Conservation (phyloP, 1,284 basidiomycete genomes). For the Trichosporon sp. region DNA sequence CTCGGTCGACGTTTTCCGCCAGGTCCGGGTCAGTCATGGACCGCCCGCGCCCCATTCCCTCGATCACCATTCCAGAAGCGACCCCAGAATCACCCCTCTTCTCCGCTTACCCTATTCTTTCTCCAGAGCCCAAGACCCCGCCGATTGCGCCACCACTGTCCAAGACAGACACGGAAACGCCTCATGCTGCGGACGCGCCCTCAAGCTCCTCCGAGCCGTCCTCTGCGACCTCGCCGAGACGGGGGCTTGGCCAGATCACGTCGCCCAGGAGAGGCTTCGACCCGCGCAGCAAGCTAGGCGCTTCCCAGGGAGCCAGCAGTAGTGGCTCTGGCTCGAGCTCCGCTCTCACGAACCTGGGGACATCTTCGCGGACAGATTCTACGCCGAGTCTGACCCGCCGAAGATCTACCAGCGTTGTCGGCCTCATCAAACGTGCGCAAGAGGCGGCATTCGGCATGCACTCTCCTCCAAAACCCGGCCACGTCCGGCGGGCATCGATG, state of each 20-base stretch:
- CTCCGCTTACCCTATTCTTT: conserved; percentile 20
- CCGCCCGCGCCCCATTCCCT: not conserved
- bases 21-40: not conserved
- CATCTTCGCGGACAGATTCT: conserved; percentile 1
- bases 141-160: not conserved
- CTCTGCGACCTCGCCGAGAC: not conserved
- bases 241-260: not conserved
- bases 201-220: conserved; percentile 1
- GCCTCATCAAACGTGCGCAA: conserved; percentile 6
- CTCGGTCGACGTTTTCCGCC: not conserved
- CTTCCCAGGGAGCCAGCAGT: not conserved
- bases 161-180: not conserved
- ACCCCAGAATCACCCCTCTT: conserved; percentile 6
- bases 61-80: conserved; percentile 10
- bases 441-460: not conserved
- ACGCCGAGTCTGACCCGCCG: conserved; percentile 7
- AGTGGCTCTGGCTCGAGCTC: not conserved
- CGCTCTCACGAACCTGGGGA: not conserved
- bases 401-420: conserved; percentile 9
- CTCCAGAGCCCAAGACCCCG: not conserved
- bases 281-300: not conserved
- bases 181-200: not conserved
- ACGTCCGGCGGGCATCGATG: conserved; percentile 11
- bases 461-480: not conserved
- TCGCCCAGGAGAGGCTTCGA: not conserved